Conservation (phyloP, 2,329 filamentous ascomycete species). For the Arachnomyces sp. region DNA sequence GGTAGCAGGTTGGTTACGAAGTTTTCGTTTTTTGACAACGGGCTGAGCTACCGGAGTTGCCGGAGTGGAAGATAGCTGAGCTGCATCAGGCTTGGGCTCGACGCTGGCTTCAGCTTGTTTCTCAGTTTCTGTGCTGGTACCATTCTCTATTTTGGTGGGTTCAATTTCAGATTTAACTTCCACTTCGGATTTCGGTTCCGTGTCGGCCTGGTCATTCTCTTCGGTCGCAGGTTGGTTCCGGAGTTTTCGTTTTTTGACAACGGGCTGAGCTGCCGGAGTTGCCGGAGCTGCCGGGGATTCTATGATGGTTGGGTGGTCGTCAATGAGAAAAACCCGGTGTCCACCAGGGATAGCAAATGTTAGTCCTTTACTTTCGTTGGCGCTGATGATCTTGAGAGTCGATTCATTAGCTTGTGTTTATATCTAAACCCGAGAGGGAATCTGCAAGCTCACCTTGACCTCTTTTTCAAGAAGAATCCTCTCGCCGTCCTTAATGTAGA, state of each 20-base stretch:
- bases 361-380: constrained; percentile 11
- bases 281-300: constrained; percentile 1
- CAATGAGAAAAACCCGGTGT: constrained; percentile 25
- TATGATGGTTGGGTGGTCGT: constrained; percentile 1
- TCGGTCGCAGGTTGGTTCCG: no score
- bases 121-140: no score
- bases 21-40: no score
- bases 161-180: not conserved
- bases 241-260: no score
- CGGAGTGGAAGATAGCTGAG: no score
- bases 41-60: not conserved
- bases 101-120: no score
- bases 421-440: not conserved
- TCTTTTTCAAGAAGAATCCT: constrained; percentile 35
- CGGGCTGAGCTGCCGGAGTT: not conserved
- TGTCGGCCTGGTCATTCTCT: no score
- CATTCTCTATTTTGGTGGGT: no score
- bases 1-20: no score
- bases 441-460: constrained; percentile 28
- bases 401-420: not conserved
- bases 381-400: constrained; percentile 19
- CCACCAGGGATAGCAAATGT: constrained; percentile 34
- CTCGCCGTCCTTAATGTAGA: constrained; percentile 16
- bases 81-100: no score
- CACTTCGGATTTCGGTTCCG: not conserved